Evolutionary conservation across 257 asterid species (phyloP).

Genomic region (Lavandula angustifolia): DNA sequence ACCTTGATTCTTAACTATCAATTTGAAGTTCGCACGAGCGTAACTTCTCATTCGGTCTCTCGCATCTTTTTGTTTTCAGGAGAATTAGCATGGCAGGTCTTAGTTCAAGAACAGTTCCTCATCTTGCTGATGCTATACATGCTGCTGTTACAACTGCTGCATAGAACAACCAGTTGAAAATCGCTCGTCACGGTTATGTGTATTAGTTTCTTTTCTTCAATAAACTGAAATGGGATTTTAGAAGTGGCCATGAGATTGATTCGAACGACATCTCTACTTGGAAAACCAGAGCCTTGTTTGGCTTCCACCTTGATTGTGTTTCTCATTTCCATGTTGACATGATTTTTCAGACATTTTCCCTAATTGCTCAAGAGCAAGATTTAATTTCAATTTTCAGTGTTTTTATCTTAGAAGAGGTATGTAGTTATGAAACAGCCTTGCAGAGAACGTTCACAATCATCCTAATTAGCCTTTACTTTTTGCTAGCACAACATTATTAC

Average conservation of each 20-base stretch:
- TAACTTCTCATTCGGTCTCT: constrained; percentile 2
- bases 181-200: neutral
- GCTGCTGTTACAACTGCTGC: constrained; percentile 62
- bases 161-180: constrained; percentile 28
- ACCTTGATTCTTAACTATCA: neutral
- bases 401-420: neutral
- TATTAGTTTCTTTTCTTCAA: constrained; percentile 2
- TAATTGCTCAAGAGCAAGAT: neutral
- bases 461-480: constrained; percentile 5
- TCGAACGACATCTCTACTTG: neutral
- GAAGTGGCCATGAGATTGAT: neutral
- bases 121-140: constrained; percentile 79
- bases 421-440: neutral
- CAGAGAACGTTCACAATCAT: constrained; percentile 2
- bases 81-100: constrained; percentile 94
- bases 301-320: neutral
- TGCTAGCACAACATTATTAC: neutral
- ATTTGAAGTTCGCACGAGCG: neutral
- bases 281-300: neutral
- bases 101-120: constrained; percentile 68
- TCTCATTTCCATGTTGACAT: neutral
- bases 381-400: neutral
- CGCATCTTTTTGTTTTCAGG: constrained; percentile 44
- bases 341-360: too few species aligned
- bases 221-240: constrained; percentile 24